Evolutionary conservation across 2,329 filamentous ascomycete species (phyloP).

Genomic region (Trichoderma sp.): DNA sequence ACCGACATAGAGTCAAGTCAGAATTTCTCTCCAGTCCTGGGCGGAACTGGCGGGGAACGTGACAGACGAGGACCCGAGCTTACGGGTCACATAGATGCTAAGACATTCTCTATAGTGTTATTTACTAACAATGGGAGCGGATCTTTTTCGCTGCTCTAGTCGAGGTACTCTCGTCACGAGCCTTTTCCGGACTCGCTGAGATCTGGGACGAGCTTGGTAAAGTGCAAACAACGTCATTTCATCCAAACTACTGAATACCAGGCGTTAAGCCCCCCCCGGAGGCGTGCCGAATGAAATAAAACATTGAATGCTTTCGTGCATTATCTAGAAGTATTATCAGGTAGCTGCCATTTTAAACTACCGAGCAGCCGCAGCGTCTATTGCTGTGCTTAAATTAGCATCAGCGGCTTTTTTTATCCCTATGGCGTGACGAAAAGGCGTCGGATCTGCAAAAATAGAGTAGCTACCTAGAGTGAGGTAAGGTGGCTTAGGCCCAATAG

Average conservation of each 20-base stretch:
- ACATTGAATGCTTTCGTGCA: neutral
- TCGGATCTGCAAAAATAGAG: constrained; percentile 6
- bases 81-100: neutral
- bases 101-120: neutral
- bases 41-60: constrained; percentile 4
- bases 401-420: constrained; percentile 11
- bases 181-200: neutral
- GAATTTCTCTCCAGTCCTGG: neutral
- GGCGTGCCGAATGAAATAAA: neutral
- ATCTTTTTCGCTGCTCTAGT: constrained; percentile 2
- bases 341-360: neutral
- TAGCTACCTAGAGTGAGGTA: neutral
- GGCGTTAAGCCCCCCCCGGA: neutral
- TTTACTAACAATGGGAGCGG: neutral
- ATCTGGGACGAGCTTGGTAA: neutral
- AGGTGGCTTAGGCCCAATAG: neutral
- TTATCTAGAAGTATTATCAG: neutral
- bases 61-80: neutral
- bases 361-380: neutral
- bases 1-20: neutral
- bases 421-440: constrained; percentile 18
- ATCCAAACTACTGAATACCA: neutral
- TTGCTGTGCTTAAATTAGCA: neutral
- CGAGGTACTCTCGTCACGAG: constrained; percentile 8
- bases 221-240: neutral